Percentiles rank a stretch among this genome's conserved stretches.
phyloP scores from a whole-genome alignment of 1,284 basidiomycete genomes.

The Entoloma clypeatum region DNA sequence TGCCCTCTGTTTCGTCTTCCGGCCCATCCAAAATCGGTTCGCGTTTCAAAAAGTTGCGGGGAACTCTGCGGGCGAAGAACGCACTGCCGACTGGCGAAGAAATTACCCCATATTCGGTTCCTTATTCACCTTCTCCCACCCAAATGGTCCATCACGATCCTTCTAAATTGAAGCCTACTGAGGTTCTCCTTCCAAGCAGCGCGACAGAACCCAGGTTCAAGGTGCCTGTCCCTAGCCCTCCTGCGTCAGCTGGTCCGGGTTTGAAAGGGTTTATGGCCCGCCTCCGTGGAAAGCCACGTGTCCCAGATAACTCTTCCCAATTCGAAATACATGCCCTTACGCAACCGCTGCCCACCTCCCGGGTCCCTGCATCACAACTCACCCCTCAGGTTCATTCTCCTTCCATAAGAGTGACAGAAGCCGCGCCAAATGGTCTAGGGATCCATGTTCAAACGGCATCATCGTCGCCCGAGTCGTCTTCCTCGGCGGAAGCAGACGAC shows the following conservation, averaged over 20 bases:
- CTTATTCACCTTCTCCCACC: constrained; percentile 31
- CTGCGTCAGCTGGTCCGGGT: constrained; percentile 67
- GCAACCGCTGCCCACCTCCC: constrained; percentile 22
- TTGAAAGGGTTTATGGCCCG: constrained; percentile 76
- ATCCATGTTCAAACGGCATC: too few species aligned
- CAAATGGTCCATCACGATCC: constrained; percentile 40
- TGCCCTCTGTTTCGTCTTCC: constrained; percentile 37
- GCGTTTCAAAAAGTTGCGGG: constrained; percentile 67
- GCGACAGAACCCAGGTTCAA: constrained; percentile 54
- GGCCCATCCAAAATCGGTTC: constrained; percentile 50
- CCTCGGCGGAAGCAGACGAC: constrained; percentile 31
- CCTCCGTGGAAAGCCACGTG: constrained; percentile 61
- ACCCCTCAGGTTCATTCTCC: constrained; percentile 18
- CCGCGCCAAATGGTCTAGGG: too few species aligned
- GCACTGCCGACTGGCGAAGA: constrained; percentile 49
- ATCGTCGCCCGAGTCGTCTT: constrained; percentile 16
- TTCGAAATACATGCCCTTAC: constrained; percentile 21
- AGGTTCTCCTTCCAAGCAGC: constrained; percentile 36
- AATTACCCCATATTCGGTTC: constrained; percentile 42
- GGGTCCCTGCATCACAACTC: constrained; percentile 16
- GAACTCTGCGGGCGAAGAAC: constrained; percentile 65
- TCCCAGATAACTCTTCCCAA: constrained; percentile 31
- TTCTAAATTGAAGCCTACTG: constrained; percentile 33
- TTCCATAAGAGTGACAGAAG: too few species aligned
- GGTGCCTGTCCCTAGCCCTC: constrained; percentile 50